These are phyloP conservation scores for Penicillium macrosclerotiorum DNA, from an alignment of 495 filamentous ascomycete species.

Conservation along the genomic window DNA sequence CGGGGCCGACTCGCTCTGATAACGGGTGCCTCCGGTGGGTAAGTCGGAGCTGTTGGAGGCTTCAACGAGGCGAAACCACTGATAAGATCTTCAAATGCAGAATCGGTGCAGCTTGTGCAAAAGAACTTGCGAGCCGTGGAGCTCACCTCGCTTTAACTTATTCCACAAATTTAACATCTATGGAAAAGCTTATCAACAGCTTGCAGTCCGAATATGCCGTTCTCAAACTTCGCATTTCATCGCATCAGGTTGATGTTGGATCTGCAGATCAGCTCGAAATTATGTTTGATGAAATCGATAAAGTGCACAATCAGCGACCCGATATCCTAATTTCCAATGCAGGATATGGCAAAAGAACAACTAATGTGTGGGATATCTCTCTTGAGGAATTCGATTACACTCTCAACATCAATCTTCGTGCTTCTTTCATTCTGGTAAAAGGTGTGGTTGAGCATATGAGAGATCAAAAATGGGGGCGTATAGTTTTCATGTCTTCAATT, in stretches of 20 bases:
- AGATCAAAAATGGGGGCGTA: constrained; percentile 59
- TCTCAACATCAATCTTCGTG: constrained; percentile 61
- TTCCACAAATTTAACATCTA: constrained; percentile 46
- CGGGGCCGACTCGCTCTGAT: no score
- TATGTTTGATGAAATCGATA: constrained; percentile 52
- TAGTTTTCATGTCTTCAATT: constrained; percentile 67
- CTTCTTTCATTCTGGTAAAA: constrained; percentile 64
- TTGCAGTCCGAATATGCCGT: constrained; percentile 29
- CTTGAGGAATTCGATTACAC: constrained; percentile 68
- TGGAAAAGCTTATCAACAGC: constrained; percentile 44
- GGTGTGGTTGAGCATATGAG: constrained; percentile 65
- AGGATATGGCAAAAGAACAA: constrained; percentile 50
- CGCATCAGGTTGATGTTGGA: constrained; percentile 57
- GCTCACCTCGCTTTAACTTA: constrained; percentile 62
- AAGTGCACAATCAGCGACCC: constrained; percentile 50
- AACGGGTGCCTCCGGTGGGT: no score
- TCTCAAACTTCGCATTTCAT: constrained; percentile 44
- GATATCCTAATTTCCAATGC: constrained; percentile 65
- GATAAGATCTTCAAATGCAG: no score
- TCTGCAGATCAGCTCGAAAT: constrained; percentile 47
- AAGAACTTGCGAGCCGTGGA: constrained; percentile 51
- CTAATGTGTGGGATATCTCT: constrained; percentile 49
- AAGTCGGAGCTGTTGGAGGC: no score
- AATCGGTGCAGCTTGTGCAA: constrained; percentile 61
- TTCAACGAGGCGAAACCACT: no score